Evolutionary conservation across 2,329 filamentous ascomycete species (phyloP).

Genomic region (Penicillium psychrosexuale): DNA sequence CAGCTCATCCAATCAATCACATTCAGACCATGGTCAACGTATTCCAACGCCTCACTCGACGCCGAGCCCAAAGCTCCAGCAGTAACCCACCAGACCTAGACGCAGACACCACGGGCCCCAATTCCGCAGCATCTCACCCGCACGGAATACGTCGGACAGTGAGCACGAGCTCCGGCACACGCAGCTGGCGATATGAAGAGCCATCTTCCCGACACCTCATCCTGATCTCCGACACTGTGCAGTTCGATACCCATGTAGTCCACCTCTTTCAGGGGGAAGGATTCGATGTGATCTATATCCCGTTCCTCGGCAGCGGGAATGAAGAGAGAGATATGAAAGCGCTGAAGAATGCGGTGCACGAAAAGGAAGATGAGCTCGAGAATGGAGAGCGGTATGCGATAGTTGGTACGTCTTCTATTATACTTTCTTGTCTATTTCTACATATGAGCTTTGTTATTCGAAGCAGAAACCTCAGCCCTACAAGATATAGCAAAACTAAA

Average conservation of each 20-base stretch:
- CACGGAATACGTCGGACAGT: constrained; percentile 12
- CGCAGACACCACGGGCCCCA: constrained; percentile 1
- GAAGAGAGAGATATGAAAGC: constrained; percentile 50
- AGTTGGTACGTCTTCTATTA: constrained; percentile 47
- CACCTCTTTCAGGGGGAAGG: constrained; percentile 57
- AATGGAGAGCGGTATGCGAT: constrained; percentile 57
- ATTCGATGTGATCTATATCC: constrained; percentile 56
- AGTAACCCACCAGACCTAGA: not conserved
- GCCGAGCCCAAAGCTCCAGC: constrained; percentile 13
- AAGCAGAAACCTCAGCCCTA: not conserved
- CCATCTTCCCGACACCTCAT: constrained; percentile 26
- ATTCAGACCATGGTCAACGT: constrained; percentile 20
- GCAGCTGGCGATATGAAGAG: constrained; percentile 14
- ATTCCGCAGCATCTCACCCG: not conserved
- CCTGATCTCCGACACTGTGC: constrained; percentile 29
- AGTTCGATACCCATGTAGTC: constrained; percentile 53
- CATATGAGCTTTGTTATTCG: not conserved
- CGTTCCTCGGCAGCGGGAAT: constrained; percentile 35
- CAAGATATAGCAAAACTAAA: not conserved
- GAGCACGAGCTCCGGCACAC: constrained; percentile 17
- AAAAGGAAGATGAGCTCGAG: constrained; percentile 53
- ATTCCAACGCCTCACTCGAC: constrained; percentile 18
- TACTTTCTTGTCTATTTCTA: not conserved
- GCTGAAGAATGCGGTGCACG: constrained; percentile 49
- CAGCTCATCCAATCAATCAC: not conserved